phyloP scores from a whole-genome alignment of 2,329 filamentous ascomycete species.

The Scopulariopsis brevicaulis region DNA sequence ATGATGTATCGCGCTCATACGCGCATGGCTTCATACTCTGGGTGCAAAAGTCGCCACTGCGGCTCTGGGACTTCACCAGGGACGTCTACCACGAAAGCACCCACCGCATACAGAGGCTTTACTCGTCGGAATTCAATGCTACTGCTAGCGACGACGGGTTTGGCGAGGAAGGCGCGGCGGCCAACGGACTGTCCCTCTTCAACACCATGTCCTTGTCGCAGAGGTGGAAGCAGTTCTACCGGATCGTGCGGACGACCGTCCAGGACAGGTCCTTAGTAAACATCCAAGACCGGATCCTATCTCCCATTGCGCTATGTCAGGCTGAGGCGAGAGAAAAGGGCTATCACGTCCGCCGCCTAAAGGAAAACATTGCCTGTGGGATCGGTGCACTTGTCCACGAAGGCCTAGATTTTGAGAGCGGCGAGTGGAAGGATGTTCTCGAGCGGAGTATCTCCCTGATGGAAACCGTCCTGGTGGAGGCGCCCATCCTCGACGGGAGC shows the following conservation, averaged over 20 bases:
- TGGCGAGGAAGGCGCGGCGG: constrained; percentile 12
- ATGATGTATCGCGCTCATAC: constrained; percentile 71
- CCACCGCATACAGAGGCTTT: constrained; percentile 25
- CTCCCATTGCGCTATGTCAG: constrained; percentile 65
- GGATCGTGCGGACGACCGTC: constrained; percentile 65
- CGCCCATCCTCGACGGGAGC: constrained; percentile 51
- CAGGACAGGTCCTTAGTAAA: constrained; percentile 59
- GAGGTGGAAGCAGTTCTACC: constrained; percentile 64
- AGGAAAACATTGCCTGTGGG: constrained; percentile 73
- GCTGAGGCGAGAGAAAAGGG: constrained; percentile 68
- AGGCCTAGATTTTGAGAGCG: constrained; percentile 57
- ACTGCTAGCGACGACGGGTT: constrained; percentile 17
- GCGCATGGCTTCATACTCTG: constrained; percentile 73
- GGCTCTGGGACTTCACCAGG: constrained; percentile 60
- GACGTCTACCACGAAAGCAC: constrained; percentile 57
- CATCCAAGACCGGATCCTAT: constrained; percentile 61
- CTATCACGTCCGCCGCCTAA: constrained; percentile 56
- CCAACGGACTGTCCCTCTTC: not conserved
- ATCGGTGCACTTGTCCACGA: constrained; percentile 83
- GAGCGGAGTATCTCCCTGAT: constrained; percentile 75
- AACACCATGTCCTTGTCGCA: constrained; percentile 12
- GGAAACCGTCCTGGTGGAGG: constrained; percentile 70
- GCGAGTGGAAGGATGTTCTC: constrained; percentile 60
- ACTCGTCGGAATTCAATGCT: constrained; percentile 4
- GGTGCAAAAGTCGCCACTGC: constrained; percentile 70